Base-by-base conservation (phyloP, 441 rosid genomes). In the Adansonia gregorii region DNA sequence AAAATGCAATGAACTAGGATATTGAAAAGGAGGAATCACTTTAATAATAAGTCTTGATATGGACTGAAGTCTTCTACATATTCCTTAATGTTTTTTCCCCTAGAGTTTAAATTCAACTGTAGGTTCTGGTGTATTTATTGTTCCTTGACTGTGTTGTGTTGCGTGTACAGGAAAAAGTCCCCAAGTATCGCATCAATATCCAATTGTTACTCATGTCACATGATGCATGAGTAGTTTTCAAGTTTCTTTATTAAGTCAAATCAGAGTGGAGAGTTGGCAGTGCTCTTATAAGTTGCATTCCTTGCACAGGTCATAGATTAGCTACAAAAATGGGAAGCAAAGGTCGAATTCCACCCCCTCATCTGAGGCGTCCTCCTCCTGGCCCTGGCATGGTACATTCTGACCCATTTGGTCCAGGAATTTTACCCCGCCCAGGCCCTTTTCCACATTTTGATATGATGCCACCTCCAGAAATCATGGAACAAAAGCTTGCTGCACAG, bases 391-490 rank as follows among this genome's bases (percentile, higher is more conserved):
- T 93, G 7, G 78, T 82, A 27, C 90, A 86, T 80, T 88, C 89
- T 14, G 97, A 95, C 49, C 56, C 86, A 69, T 93, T 78, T 83
- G 92, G 83, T 55, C 83, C 85, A 31, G 91, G 90, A 79, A 70
- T 86, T 31, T 91, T 69, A 2, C 88, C 89, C 43, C 74, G 87
- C 10, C 90, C 86, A 0, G 90, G 88, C 68, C 83, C 80, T 67
- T 92, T 75, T 85, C 83, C 97, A 78, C 88, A 92, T 24, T 91
- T 80, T 68, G 91, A 90, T 78, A 88, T 91, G 90, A 67, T 92
- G 79, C 93, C 95, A 73, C 99, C 92, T 14, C 96, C 91, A 19
- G 91, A 93, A 76, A 86, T 93, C 78, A 85, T 96, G 91, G 98
- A 94, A 78, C 98, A 96, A 80, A 96, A 96, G 78, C 82, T 96